Evolutionary conservation across 495 filamentous ascomycete genomes (phyloP), one percentile per base, ranked within the genome.

Genomic region (Hyaloscypha finlandica): DNA sequence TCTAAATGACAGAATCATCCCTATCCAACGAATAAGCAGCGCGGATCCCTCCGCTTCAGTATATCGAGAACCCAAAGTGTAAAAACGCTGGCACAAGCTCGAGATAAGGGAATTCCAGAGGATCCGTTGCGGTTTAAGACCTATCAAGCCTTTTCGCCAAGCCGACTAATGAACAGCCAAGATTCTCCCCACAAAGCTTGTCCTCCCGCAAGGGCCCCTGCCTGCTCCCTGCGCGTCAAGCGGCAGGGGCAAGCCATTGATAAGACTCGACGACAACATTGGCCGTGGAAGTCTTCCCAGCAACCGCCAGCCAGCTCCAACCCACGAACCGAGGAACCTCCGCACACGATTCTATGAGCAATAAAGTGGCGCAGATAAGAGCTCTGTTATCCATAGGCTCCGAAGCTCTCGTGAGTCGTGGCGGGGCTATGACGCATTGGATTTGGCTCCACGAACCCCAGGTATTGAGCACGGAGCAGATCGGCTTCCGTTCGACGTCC

Each of bases 131-230:
- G 53, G 53, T 56, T 25, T 61, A 42, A 37, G 32, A 35, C 11
- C 25, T 3, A 12, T 37, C 25, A 37, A 35, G 20, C 39, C 5
- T 25, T n/a, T 61, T 61, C 59, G 59, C 59, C 59, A 61, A 61
- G 59, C 16, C 33, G 45, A n/a, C 59, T 42, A 61, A 42, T 61
- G 12, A 61, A 4, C 3, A 2, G 12, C 32, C 20, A 6, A 4
- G 16, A 3, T 48, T 22, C 20, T 48, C 61, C 61, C 61, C 61
- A 63, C 61, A 63, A 53, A 53, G 42, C 61, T 63, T 63, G 61
- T 53, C 48, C 3, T 25, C 22, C 42, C 11, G 42, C 42, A 48
- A 19, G 42, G 42, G 4, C 42, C 42, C 42, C 16, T 6, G 42
- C 16, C 9, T 0, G 6, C 14, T 16, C 52, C 32, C 25, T 32